Evolutionary conservation across 2,329 filamentous ascomycete species (phyloP), one percentile per base, ranked within the genome.

Genomic region (Dactylellina sp.): DNA sequence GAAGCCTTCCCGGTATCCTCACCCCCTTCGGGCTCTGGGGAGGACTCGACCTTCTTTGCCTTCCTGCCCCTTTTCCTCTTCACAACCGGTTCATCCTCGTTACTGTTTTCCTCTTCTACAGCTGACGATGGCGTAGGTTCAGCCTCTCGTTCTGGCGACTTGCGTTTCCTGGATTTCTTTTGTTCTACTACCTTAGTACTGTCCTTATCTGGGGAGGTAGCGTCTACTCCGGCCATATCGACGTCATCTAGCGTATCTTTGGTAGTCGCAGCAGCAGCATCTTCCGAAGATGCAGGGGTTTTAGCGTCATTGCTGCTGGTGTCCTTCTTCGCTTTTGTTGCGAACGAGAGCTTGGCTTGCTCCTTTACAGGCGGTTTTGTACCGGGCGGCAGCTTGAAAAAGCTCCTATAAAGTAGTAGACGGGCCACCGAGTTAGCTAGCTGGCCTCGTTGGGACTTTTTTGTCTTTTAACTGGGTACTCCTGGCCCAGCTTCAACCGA

Each of bases 341-440:
- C 18, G 24, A 57, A 62, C 16, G 68, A 40, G 35, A 77, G 71
- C 46, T 76, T 78, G 18, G 76, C 61, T 44, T 77, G 76, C 35
- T 77, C 75, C 59, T 57, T 75, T 2, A 63, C 72, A 1, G 77
- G 76, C 14, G 76, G 70, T 52, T 78, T 78, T 28, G 75, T 77
- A 14, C 76, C 75, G 28, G 76, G 53, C 11, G 77, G 77, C 18
- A 78, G 74, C 37, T 61, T 76, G 62, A 78, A 78, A 64, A 78
- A 78, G 50, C 71, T 75, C 63, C 77, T 78, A 32, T 22, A 32
- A 9, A 32, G 24, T 37, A 56, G 11, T 55, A 24, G 42, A n/a
- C 12, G 42, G 18, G 16, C 22, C 42, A 6, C 18, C 9, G 28
- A 32, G 40, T 47, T 59, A 59, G 55, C 39, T 39, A 59, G n/a